phyloP scores from a whole-genome alignment of 345 rosid genomes.

The Iberis pinnata region DNA sequence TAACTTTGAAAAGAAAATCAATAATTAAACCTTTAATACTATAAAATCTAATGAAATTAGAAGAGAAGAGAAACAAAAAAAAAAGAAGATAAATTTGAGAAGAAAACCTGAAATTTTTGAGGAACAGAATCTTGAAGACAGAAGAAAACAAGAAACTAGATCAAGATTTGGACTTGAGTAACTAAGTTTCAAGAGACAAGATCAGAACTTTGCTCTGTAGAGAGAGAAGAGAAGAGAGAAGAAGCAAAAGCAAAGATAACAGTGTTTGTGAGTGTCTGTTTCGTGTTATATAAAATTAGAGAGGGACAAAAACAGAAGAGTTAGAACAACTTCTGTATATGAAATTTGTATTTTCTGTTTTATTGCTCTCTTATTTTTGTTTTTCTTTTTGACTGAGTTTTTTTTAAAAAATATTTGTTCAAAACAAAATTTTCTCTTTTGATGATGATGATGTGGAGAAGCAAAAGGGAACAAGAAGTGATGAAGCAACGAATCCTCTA shows the following conservation, averaged over 20 bases:
- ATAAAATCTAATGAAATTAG: too few relatives aligned
- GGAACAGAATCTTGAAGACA: constrained; percentile 14
- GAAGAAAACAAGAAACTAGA: constrained; percentile 34
- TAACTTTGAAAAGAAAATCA: neutral
- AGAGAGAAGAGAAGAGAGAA: constrained; percentile 12
- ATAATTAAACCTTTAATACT: too few relatives aligned
- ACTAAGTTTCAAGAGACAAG: constrained; percentile 39
- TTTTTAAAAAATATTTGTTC: too few relatives aligned
- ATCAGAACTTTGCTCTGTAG: constrained; percentile 45
- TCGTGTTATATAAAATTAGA: constrained; percentile 20
- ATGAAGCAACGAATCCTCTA: too few relatives aligned
- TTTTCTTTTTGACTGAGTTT: too few relatives aligned
- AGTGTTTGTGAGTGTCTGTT: constrained; percentile 12
- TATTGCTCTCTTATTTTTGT: too few relatives aligned
- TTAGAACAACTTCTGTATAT: too few relatives aligned
- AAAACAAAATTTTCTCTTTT: too few relatives aligned
- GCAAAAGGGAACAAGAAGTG: too few relatives aligned
- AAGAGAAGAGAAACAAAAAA: too few relatives aligned
- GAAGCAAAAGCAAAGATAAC: constrained; percentile 25
- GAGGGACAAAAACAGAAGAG: too few relatives aligned
- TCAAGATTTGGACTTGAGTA: constrained; percentile 28
- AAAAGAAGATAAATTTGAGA: constrained; percentile 20
- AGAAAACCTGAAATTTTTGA: constrained; percentile 20
- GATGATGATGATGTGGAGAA: too few relatives aligned
- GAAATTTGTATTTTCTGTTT: constrained; percentile 17